Evolutionary conservation across 1,284 basidiomycete genomes (phyloP).

Genomic region (Papiliotrema laurentii): DNA sequence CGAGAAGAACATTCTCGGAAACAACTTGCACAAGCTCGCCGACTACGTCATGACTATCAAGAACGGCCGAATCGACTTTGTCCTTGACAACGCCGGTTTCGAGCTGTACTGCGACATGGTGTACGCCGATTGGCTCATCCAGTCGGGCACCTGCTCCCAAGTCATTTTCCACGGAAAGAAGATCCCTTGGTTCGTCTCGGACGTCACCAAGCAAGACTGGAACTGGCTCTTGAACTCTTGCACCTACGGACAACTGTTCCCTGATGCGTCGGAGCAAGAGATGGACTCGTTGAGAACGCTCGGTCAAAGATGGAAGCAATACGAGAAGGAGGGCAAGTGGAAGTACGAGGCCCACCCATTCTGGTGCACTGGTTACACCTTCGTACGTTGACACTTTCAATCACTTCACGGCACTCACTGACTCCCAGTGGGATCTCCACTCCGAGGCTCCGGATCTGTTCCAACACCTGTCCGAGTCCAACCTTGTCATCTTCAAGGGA

Average conservation of each 20-base stretch:
- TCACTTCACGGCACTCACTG: constrained; percentile 11
- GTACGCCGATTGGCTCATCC: constrained; percentile 79
- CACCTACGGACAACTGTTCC: constrained; percentile 84
- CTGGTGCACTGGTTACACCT: constrained; percentile 94
- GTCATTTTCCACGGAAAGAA: constrained; percentile 69
- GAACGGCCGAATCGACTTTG: constrained; percentile 80
- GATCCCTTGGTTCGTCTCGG: constrained; percentile 81
- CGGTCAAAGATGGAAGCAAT: constrained; percentile 92
- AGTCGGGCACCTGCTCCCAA: constrained; percentile 78
- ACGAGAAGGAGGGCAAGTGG: constrained; percentile 90
- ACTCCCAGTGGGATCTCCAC: constrained; percentile 71
- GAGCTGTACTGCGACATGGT: constrained; percentile 96
- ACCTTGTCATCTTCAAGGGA: constrained; percentile 95
- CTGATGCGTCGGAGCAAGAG: constrained; percentile 71
- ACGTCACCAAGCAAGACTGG: constrained; percentile 96
- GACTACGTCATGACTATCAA: constrained; percentile 71
- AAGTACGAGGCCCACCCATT: constrained; percentile 89
- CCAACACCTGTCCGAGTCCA: constrained; percentile 81
- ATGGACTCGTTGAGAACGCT: constrained; percentile 74
- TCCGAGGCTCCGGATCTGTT: constrained; percentile 90
- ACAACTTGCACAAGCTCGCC: constrained; percentile 67
- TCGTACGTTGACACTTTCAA: constrained; percentile 45
- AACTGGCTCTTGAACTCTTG: constrained; percentile 81
- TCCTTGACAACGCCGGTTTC: constrained; percentile 62
- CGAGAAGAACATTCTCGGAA: constrained; percentile 70